Evolutionary conservation across 495 filamentous ascomycete genomes (phyloP), one percentile per base, ranked within the genome.

Genomic region (Xylaria telfairii): DNA sequence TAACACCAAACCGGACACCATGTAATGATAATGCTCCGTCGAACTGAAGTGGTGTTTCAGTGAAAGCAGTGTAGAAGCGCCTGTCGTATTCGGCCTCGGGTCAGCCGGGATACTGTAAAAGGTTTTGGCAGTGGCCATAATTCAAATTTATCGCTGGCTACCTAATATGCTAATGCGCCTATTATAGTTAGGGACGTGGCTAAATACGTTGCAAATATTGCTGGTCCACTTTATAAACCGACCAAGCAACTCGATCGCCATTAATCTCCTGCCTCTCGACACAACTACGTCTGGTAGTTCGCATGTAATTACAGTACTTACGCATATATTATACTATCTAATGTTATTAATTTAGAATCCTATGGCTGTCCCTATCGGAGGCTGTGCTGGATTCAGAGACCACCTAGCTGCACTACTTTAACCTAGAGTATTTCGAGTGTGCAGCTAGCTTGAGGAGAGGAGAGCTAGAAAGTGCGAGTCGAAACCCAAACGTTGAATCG

Each of bases 81-180:
- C 53, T 34, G 13, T 34, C 4, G 10, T 53, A 17, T 21, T 56
- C n/a, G 53, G n/a, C 17, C n/a, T 42, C 34, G 59, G 34, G 37
- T 62, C n/a, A 62, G 37, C 59, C 37, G 37, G 59, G 21, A 59
- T n/a, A n/a, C n/a, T n/a, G n/a, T 34, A n/a, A n/a, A 19, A n/a
- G 44, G 10, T 28, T 53, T 53, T 13, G 26, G 49, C 21, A 53
- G 21, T 24, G 24, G n/a, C 21, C 21, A 21, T 49, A 49, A 49
- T 49, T 24, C 47, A 49, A 49, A 49, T 49, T 49, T n/a, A 3
- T 24, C 10, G 46, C 46, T n/a, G 24, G 24, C 8, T 49, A 37
- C 34, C 34, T 37, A 37, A 3, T 37, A 3, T 37, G 34, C n/a
- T n/a, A n/a, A n/a, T n/a, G n/a, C n/a, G n/a, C n/a, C n/a, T n/a